Evolutionary conservation across 768 basidiomycete genomes (phyloP).

Genomic region (Boletus rex-veris): DNA sequence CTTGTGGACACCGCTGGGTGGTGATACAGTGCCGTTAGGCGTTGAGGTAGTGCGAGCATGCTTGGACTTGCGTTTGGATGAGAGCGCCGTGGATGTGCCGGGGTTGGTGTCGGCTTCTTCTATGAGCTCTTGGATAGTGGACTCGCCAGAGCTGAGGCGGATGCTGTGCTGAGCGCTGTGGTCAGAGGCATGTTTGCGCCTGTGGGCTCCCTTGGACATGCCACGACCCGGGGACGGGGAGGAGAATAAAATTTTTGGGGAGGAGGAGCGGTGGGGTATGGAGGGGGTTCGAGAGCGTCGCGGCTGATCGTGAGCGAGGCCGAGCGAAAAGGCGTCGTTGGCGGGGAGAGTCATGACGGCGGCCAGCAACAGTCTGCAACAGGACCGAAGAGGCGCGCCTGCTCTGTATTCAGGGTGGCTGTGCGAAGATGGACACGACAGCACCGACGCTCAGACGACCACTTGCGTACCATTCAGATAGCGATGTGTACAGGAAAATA

Average conservation of each 20-base stretch:
- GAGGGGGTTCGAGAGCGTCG: slow-evolving; percentile 30
- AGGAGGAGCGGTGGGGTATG: neutral
- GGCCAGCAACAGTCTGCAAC: neutral
- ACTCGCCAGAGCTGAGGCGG: neutral
- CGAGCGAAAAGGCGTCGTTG: slow-evolving; percentile 36
- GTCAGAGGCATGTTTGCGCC: slow-evolving; percentile 17
- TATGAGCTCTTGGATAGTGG: neutral
- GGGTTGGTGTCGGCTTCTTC: neutral
- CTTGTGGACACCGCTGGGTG: slow-evolving; percentile 3
- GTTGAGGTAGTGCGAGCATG: slow-evolving; percentile 9
- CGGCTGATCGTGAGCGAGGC: slow-evolving; percentile 34
- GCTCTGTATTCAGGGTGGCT: slow-evolving; percentile 5
- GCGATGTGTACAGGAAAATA: neutral
- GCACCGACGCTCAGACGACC: neutral
- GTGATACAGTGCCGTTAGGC: slow-evolving; percentile 3
- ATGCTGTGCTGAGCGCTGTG: neutral
- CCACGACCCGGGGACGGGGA: slow-evolving; percentile 26
- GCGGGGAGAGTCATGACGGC: slow-evolving; percentile 31
- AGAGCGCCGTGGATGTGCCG: neutral
- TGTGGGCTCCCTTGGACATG: slow-evolving; percentile 37
- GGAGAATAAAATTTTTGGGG: slow-evolving; percentile 43
- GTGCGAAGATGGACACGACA: slow-evolving; percentile 5
- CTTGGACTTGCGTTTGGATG: slow-evolving; percentile 20
- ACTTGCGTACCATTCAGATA: neutral
- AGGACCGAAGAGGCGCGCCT: neutral